Evolutionary conservation across 1,284 basidiomycete genomes (phyloP).

Genomic region (Pseudozyma sp.): DNA sequence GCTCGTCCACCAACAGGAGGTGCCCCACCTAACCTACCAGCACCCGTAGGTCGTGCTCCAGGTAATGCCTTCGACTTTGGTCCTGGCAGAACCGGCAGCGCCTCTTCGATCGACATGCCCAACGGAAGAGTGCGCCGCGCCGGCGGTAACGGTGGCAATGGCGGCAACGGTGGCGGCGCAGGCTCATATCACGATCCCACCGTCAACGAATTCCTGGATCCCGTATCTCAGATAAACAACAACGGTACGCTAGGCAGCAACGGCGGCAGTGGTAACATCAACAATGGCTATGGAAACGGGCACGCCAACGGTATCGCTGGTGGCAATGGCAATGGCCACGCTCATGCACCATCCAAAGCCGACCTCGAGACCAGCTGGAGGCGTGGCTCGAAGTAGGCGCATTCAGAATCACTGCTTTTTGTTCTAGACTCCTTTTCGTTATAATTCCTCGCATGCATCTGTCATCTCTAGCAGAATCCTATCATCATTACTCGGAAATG

Average conservation of each 20-base stretch:
- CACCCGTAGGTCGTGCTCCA: constrained; percentile 36
- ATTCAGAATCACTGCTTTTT: not conserved
- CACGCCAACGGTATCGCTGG: constrained; percentile 6
- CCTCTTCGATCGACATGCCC: constrained; percentile 21
- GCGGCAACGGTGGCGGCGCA: constrained; percentile 4
- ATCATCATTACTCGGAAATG: no score
- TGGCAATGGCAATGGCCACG: not conserved
- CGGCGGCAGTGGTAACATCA: constrained; percentile 8
- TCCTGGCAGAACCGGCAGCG: constrained; percentile 29
- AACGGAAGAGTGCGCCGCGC: constrained; percentile 19
- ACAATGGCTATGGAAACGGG: constrained; percentile 7
- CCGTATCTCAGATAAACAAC: constrained; percentile 1
- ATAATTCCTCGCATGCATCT: not conserved
- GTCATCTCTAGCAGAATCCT: not conserved
- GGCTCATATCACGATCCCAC: not conserved
- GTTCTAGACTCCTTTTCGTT: not conserved
- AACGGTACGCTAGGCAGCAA: not conserved
- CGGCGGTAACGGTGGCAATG: constrained; percentile 11
- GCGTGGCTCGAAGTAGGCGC: constrained; percentile 32
- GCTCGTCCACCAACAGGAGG: constrained; percentile 12
- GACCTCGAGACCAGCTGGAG: constrained; percentile 48
- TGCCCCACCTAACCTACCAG: constrained; percentile 18
- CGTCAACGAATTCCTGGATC: constrained; percentile 12
- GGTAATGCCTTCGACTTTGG: constrained; percentile 49
- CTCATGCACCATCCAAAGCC: constrained; percentile 23